Evolutionary conservation across 1,284 basidiomycete species (phyloP).

Genomic region (Ceratobasidium sp.): DNA sequence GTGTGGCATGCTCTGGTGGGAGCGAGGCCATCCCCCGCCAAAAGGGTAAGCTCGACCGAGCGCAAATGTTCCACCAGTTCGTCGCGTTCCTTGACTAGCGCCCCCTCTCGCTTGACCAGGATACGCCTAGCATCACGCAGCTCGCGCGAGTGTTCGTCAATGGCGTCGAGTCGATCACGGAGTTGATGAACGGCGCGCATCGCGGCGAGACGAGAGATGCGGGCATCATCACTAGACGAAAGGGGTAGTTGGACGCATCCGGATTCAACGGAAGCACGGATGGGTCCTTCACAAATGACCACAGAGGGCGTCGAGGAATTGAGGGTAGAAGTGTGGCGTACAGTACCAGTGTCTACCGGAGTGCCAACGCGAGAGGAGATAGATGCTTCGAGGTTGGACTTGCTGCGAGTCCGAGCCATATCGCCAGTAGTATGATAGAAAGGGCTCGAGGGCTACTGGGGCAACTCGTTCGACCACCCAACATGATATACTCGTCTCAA

Average conservation of each 20-base stretch:
- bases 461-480: not conserved
- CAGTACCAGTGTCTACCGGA: not conserved
- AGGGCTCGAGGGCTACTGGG: not conserved
- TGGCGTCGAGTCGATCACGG: constrained; percentile 16
- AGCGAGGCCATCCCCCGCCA: not conserved
- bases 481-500: not conserved
- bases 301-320: not conserved
- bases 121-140: constrained; percentile 2
- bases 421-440: no score
- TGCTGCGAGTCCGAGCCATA: constrained; percentile 19
- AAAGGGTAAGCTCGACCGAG: constrained; percentile 20
- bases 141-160: constrained; percentile 21
- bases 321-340: constrained; percentile 11
- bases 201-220: constrained; percentile 4
- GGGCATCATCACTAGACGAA: not conserved
- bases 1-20: not conserved
- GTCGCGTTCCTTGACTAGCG: constrained; percentile 13
- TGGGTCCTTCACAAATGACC: not conserved
- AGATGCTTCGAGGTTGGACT: constrained; percentile 5
- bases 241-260: not conserved
- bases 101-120: constrained; percentile 13
- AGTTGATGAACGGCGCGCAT: constrained; percentile 4
- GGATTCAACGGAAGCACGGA: not conserved
- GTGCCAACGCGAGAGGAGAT: not conserved
- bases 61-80: constrained; percentile 22